Conservation (phyloP, 1,284 basidiomycete species). For the Singerocomus rubriflavus region DNA sequence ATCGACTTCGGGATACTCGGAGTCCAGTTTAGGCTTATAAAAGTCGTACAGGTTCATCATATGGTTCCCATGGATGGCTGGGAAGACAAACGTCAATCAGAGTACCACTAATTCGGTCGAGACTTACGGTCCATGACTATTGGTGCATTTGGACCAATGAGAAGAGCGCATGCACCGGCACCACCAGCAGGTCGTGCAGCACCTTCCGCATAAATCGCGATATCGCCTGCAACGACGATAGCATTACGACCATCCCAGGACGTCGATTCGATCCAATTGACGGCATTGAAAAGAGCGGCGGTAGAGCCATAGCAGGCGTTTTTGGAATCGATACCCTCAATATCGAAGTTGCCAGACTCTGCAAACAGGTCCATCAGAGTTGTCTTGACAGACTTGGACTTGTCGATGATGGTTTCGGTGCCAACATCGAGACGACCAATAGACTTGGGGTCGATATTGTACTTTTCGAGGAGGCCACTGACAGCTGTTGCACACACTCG, state of each 20-base stretch:
- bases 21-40: constrained; percentile 92
- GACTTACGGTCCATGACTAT: constrained; percentile 93
- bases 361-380: constrained; percentile 98
- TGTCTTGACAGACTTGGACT: constrained; percentile 99
- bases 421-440: constrained; percentile 98
- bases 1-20: constrained; percentile 96
- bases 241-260: constrained; percentile 99
- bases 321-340: constrained; percentile 99
- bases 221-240: constrained; percentile 96
- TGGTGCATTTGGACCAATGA: constrained; percentile 96
- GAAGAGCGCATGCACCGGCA: constrained; percentile 92
- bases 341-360: constrained; percentile 90
- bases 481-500: constrained; percentile 52
- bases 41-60: constrained; percentile 99
- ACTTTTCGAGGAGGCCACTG: constrained; percentile 87
- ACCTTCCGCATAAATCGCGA: constrained; percentile 98
- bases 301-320: constrained; percentile 99
- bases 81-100: constrained; percentile 15
- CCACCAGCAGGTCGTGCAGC: constrained; percentile 94
- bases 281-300: constrained; percentile 95
- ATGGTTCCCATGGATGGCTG: constrained; percentile 94
- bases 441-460: constrained; percentile 92
- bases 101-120: background rate
- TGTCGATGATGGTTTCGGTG: constrained; percentile 99
- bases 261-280: constrained; percentile 95